Base-by-base conservation (phyloP, 2,329 filamentous ascomycete genomes). In the Arthroderma sp. region DNA sequence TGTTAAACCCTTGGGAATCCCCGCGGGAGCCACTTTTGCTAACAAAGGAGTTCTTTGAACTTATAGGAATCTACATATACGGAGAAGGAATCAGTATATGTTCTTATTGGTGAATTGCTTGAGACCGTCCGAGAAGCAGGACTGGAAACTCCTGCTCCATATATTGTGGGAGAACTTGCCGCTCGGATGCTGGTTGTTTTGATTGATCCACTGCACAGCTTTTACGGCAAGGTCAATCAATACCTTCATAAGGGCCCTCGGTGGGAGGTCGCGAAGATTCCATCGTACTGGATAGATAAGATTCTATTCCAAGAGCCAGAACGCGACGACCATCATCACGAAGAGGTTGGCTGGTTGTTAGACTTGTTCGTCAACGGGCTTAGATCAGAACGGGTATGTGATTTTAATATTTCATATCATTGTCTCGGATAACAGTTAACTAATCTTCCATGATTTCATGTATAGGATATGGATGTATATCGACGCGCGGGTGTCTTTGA, bases 161-260 rank as follows among this genome's bases (percentile, higher is more conserved):
- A 81, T 48, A 72, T 85, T 8, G 78, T 85, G 4, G 75, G 80
- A n/a, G 76, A 82, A 7, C 91, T 94, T 54, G 81, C 85, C 5
- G 72, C 75, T 39, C 77, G 78, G 51, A 78, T 80, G 1, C 70
- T 94, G 5, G 67, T 74, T 1, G 77, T 94, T 10, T 66, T 94
- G 38, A 74, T 72, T 22, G 80, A 85, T 49, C 89, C 89, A 0
- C 72, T 86, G 10, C 85, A 94, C 57, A 77, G 77, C 48, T 74
- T 95, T 33, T 96, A 94, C 60, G 77, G 79, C 47, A 94, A 94
- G 59, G 68, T 91, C 63, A 94, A 94, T 66, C 71, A 73, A 4
- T 95, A 88, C 60, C 74, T 96, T 32, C 85, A 85, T 22, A 79
- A 79, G 42, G 76, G 79, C 0, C 88, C 89, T 0, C 63, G 72